These are phyloP conservation scores for Pseudoperonospora humuli DNA, from an alignment of 352 stramenopile species.

Conservation along the genomic window DNA sequence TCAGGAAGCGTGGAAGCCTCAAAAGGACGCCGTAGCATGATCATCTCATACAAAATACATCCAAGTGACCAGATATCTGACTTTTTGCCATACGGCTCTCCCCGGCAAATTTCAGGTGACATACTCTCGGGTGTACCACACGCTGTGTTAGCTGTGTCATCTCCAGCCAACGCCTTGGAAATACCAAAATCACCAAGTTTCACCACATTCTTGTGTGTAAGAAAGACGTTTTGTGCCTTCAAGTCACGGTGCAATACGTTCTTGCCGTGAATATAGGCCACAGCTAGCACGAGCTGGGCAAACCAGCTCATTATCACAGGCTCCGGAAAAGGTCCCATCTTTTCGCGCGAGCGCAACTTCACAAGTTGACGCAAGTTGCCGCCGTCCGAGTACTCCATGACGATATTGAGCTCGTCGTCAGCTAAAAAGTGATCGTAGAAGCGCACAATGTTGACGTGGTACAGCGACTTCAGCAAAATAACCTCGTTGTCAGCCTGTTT, in stretches of 20 bases:
- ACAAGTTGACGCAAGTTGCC: conserved; percentile 80
- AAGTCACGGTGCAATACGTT: conserved; percentile 84
- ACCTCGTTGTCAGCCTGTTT: conserved; percentile 87
- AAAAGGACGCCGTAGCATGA: conserved; percentile 81
- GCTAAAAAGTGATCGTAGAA: conserved; percentile 87
- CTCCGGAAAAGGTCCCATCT: conserved; percentile 79
- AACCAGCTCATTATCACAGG: conserved; percentile 85
- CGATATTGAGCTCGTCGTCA: conserved; percentile 84
- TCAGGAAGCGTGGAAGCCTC: conserved; percentile 72
- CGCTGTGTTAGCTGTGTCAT: conserved; percentile 74
- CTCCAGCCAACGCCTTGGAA: conserved; percentile 73
- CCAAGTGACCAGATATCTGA: conserved; percentile 87
- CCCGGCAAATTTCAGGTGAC: conserved; percentile 84
- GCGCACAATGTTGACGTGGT: conserved; percentile 86
- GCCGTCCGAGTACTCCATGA: conserved; percentile 84
- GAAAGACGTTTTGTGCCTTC: conserved; percentile 85
- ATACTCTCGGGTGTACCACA: conserved; percentile 85
- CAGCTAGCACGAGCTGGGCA: conserved; percentile 72
- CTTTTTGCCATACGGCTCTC: conserved; percentile 84
- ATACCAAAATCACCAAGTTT: conserved; percentile 87
- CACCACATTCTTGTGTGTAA: conserved; percentile 81
- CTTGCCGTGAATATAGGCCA: conserved; percentile 85
- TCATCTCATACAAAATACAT: conserved; percentile 87
- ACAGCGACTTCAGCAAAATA: conserved; percentile 83
- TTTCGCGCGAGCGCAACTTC: conserved; percentile 66